Conservation (phyloP, 1,139 yeast species). For the Hanseniaspora gamundiae region DNA sequence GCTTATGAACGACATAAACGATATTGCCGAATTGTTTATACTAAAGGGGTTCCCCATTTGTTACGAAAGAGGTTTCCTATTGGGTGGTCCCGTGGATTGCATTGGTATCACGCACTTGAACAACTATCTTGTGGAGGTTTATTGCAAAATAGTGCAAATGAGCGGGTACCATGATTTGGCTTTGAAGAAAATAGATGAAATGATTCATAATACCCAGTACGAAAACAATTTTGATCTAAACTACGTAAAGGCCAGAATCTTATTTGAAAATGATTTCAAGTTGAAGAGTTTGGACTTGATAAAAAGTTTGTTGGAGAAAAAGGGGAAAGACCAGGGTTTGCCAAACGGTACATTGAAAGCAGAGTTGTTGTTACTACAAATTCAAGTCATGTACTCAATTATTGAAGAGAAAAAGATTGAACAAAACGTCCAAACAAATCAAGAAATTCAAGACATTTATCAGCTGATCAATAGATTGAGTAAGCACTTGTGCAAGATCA, state of each 20-base stretch:
- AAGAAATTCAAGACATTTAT: slow-evolving; percentile 61
- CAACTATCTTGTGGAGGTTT: slow-evolving; percentile 79
- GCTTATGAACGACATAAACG: slow-evolving; percentile 33
- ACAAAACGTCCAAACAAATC: slow-evolving; percentile 26
- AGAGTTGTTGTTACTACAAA: slow-evolving; percentile 38
- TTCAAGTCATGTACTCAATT: slow-evolving; percentile 41
- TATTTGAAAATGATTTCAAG: slow-evolving; percentile 61
- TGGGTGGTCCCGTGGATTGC: slow-evolving; percentile 47
- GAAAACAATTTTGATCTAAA: slow-evolving; percentile 43
- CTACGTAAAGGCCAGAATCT: slow-evolving; percentile 28
- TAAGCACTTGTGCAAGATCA: slow-evolving; percentile 12
- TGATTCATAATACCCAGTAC: slow-evolving; percentile 31
- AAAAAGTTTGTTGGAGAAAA: slow-evolving; percentile 40
- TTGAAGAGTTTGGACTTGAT: slow-evolving; percentile 61
- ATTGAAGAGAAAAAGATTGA: slow-evolving; percentile 24
- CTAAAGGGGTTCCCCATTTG: slow-evolving; percentile 50
- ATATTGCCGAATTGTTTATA: slow-evolving; percentile 26
- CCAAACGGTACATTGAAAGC: slow-evolving; percentile 14
- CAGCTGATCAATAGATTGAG: slow-evolving; percentile 21
- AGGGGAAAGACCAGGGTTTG: slow-evolving; percentile 11
- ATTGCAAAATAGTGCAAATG: slow-evolving; percentile 54
- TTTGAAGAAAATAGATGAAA: slow-evolving; percentile 24
- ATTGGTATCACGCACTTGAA: slow-evolving; percentile 48
- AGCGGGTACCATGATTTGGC: slow-evolving; percentile 63
- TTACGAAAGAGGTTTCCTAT: slow-evolving; percentile 47